Evolutionary conservation across 106 monocot species (phyloP), one percentile per base, ranked within the genome.

Genomic region (Agapanthus africanus): DNA sequence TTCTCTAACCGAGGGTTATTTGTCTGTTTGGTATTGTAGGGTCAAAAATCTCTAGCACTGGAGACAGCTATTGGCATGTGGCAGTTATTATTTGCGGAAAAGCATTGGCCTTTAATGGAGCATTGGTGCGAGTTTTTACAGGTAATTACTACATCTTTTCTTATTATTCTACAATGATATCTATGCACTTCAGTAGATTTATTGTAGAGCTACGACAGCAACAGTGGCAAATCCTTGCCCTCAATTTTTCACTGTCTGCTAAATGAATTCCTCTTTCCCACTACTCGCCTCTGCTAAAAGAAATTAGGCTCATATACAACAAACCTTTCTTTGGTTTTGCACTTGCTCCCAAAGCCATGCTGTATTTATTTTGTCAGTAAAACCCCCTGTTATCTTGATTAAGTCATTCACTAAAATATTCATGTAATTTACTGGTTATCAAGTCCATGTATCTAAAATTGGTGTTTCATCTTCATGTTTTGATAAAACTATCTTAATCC

Each of bases 1-100:
- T 4, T 61, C 7, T 18, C 33, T 35, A 35, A n/a, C 22, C 35
- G 35, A 61, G 27, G 1, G 60, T 34, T 9, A 56, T 2, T 66
- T 66, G 27, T 66, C 18, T 63, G 63, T 37, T 63, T 36, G 63
- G 11, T 35, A 5, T 54, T 73, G 16, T 74, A 99, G 93, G 99
- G 99, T 54, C 99, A 99, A 79, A 99, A 99, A 81, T 93, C 99
- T 69, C 72, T 99, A 50, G 84, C 93, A 38, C 44, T 93, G 71
- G 99, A 99, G 62, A 99, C 99, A 47, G 99, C 99, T 59, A 80
- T 99, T 70, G 99, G 99, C 65, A 99, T 99, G 99, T 99, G 99
- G 99, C 92, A 90, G 74, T 77, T 99, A 42, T 74, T 99, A 15
- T 99, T 93, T 83, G 78, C 89, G 30, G 99, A 93, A 65, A 93